Conservation (phyloP, 192 early-diverging fungal genomes). For the Podila horticola region DNA sequence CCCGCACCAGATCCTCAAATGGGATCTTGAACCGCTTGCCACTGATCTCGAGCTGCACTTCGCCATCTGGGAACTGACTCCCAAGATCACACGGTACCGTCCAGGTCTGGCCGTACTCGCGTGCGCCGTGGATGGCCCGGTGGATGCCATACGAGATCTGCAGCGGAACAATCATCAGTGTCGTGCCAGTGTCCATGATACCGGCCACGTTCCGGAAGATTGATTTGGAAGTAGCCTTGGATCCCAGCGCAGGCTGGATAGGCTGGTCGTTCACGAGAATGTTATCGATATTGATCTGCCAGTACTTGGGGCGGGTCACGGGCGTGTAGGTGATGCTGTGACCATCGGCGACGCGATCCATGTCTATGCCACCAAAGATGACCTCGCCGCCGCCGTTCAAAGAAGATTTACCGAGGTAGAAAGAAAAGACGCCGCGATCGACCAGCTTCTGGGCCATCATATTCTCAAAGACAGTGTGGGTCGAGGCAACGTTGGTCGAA, state of each 20-base stretch:
- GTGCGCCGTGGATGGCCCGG: slow-evolving; percentile 24
- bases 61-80: slow-evolving; percentile 17
- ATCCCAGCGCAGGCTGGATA: not conserved
- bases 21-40: slow-evolving; percentile 34
- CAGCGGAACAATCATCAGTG: slow-evolving; percentile 62
- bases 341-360: slow-evolving; percentile 2
- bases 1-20: slow-evolving; percentile 6
- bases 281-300: slow-evolving; percentile 49
- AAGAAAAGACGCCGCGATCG: slow-evolving; percentile 66
- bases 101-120: slow-evolving; percentile 16
- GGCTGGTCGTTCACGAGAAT: slow-evolving; percentile 13
- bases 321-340: slow-evolving; percentile 6
- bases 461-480: slow-evolving; percentile 59
- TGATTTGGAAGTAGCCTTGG: not conserved
- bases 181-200: slow-evolving; percentile 72
- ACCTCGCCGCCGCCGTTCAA: slow-evolving; percentile 14
- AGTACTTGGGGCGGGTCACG: slow-evolving; percentile 60
- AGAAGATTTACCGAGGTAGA: slow-evolving; percentile 59
- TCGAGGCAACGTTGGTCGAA: slow-evolving; percentile 22
- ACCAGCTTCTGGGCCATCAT: slow-evolving; percentile 64
- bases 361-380: slow-evolving; percentile 20
- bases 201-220: not conserved
- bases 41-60: slow-evolving; percentile 24
- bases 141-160: slow-evolving; percentile 53
- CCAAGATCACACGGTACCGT: slow-evolving; percentile 37